These are phyloP conservation scores for Magnolia officinalis DNA, from an alignment of 164 flowering plant species.

Conservation along the genomic window DNA sequence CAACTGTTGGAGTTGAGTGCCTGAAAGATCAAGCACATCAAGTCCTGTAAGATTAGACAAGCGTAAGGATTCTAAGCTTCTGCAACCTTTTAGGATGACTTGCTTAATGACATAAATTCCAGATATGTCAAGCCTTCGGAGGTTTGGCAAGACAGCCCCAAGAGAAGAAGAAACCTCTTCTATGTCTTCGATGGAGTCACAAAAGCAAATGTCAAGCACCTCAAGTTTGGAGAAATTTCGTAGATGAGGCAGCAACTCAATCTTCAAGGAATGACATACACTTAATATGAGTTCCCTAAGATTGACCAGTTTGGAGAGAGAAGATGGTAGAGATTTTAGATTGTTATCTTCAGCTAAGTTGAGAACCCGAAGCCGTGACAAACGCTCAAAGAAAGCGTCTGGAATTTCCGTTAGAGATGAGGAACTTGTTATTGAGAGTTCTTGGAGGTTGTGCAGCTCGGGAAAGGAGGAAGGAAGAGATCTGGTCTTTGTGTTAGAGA, in stretches of 20 bases:
- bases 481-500: neutral
- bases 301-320: neutral
- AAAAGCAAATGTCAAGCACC: neutral
- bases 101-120: neutral
- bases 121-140: neutral
- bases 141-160: neutral
- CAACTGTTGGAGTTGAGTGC: neutral
- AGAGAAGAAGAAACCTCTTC: neutral
- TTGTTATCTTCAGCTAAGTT: neutral
- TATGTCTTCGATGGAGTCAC: neutral
- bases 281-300: neutral
- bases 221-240: neutral
- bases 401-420: neutral
- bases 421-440: neutral
- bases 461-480: neutral
- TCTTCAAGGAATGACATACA: neutral
- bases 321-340: neutral
- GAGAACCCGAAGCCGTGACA: neutral
- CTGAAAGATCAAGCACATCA: constrained; percentile 1
- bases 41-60: neutral
- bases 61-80: neutral
- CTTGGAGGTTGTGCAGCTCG: neutral
- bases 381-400: neutral
- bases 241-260: neutral
- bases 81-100: neutral